Conservation (phyloP, 306 rosid species). For the Geum urbanum region DNA sequence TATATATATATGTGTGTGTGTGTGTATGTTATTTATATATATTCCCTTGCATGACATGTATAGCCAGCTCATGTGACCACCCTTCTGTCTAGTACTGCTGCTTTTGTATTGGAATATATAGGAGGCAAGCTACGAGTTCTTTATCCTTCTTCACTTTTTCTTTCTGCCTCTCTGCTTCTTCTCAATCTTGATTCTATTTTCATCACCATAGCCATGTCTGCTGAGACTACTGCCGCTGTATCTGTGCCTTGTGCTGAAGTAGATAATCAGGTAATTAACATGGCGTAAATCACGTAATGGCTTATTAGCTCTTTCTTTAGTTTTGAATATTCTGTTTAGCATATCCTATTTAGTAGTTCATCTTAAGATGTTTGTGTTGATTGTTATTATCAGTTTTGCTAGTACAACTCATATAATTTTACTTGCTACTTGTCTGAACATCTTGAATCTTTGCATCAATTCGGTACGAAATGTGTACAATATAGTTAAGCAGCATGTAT, state of each 20-base stretch:
- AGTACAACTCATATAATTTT: not conserved
- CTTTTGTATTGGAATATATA: conserved; percentile 12
- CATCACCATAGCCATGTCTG: conserved; percentile 1
- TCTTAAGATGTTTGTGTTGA: not conserved
- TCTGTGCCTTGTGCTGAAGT: not conserved
- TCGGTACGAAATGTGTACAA: not conserved
- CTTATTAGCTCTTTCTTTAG: not conserved
- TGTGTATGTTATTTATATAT: not conserved
- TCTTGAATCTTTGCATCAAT: not conserved
- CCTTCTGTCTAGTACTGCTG: conserved; percentile 14
- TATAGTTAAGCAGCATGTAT: not conserved
- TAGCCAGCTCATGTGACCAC: conserved; percentile 14
- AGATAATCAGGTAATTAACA: conserved; percentile 1
- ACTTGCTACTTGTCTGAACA: not conserved
- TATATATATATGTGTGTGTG: too few species aligned
- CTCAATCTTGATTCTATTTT: not conserved
- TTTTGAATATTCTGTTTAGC: not conserved
- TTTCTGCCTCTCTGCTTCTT: conserved; percentile 9
- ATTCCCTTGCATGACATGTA: not conserved
- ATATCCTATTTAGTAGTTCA: not conserved
- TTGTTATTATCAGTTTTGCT: not conserved
- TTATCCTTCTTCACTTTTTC: conserved; percentile 7
- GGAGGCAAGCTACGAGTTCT: not conserved
- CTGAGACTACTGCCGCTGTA: conserved; percentile 5
- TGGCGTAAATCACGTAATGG: not conserved